Percentiles rank a stretch among this genome's conserved stretches.
Conservation (phyloP, 345 rosid species). For the Heritiera littoralis region DNA sequence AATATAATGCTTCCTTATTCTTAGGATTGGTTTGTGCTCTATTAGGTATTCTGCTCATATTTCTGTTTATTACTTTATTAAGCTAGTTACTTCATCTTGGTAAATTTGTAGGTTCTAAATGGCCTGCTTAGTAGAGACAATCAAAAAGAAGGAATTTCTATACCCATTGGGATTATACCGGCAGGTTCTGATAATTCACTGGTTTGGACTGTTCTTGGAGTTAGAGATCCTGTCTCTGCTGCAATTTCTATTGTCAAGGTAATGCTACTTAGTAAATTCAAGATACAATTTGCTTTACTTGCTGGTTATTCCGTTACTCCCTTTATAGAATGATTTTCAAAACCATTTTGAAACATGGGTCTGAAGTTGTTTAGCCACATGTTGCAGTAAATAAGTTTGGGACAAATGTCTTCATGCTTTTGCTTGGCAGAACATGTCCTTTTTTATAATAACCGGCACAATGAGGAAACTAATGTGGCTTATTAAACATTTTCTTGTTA, state of each 20-base stretch:
- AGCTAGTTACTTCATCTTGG: constrained; percentile 17
- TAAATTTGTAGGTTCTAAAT: constrained; percentile 73
- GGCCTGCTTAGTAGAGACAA: constrained; percentile 84
- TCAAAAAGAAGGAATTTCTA: constrained; percentile 95
- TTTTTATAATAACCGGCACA: not conserved
- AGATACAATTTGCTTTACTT: not conserved
- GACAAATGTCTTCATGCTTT: not conserved
- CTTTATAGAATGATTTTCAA: not conserved
- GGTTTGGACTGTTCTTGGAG: constrained; percentile 97
- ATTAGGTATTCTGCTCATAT: constrained; percentile 2
- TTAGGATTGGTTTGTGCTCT: not conserved
- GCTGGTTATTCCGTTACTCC: not conserved
- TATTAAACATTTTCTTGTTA: not conserved
- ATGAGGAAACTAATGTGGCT: not conserved
- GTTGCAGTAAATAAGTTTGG: not conserved
- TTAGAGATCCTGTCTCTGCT: constrained; percentile 93
- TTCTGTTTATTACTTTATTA: constrained; percentile 7
- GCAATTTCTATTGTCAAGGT: constrained; percentile 95
- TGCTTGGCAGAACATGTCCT: not conserved
- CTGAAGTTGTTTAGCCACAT: not conserved
- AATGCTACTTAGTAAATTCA: constrained; percentile 15
- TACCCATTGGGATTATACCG: constrained; percentile 96
- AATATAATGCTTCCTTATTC: not conserved
- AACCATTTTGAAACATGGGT: not conserved
- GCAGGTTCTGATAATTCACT: constrained; percentile 98